Evolutionary conservation across 2,329 filamentous ascomycete species (phyloP).

Genomic region (Aspergillus brasiliensis): DNA sequence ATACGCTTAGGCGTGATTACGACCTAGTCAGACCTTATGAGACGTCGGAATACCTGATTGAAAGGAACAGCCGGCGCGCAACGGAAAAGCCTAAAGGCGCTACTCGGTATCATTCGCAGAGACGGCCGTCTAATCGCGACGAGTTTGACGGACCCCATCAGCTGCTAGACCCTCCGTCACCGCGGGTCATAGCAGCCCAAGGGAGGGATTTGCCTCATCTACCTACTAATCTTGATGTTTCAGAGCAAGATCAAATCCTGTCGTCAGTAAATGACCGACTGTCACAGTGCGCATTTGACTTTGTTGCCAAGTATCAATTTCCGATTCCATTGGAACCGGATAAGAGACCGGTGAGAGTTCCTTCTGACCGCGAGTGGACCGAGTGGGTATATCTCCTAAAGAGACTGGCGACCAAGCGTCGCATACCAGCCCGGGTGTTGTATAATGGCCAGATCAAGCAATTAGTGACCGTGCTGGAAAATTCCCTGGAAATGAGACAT

Average conservation of each 20-base stretch:
- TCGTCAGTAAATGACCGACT: conserved; percentile 80
- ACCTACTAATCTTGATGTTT: conserved; percentile 77
- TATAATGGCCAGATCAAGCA: conserved; percentile 93
- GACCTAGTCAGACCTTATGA: conserved; percentile 36
- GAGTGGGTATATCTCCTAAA: conserved; percentile 90
- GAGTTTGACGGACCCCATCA: conserved; percentile 89
- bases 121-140: conserved; percentile 77
- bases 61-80: conserved; percentile 37
- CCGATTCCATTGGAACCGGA: conserved; percentile 81
- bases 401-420: conserved; percentile 79
- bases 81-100: conserved; percentile 34
- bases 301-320: conserved; percentile 88
- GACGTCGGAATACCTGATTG: conserved; percentile 39
- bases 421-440: conserved; percentile 79
- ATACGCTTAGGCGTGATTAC: conserved; percentile 36
- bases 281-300: conserved; percentile 84
- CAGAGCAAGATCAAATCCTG: conserved; percentile 82
- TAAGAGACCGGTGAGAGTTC: conserved; percentile 73
- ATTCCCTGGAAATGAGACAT: conserved; percentile 84
- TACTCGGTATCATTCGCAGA: conserved; percentile 52
- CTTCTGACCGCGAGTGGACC: conserved; percentile 82
- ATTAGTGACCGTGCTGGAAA: conserved; percentile 83
- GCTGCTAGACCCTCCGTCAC: conserved; percentile 71
- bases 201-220: conserved; percentile 80
- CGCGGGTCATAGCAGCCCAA: conserved; percentile 72